Percentiles rank a stretch among this genome's conserved stretches.
Evolutionary conservation across 1,284 basidiomycete species (phyloP).

Genomic region (Ganoderma lingzhi): DNA sequence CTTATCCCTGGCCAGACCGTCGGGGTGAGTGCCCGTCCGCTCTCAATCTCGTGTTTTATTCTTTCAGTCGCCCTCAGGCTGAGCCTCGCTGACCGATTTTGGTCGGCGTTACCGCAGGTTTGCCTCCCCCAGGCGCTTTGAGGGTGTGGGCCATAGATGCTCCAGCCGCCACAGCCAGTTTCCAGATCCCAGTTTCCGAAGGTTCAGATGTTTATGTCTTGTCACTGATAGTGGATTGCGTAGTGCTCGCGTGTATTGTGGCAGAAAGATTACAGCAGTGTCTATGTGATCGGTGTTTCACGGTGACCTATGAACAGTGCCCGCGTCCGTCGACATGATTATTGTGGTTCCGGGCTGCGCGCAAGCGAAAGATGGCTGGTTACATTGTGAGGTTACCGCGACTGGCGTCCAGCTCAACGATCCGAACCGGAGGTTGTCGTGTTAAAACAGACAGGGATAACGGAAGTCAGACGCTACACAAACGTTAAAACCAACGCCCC

Average conservation of each 20-base stretch:
- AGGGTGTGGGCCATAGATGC: no score
- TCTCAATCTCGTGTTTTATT: neutral
- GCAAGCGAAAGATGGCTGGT: neutral
- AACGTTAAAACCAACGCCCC: neutral
- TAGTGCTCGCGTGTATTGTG: no score
- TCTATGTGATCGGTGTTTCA: no score
- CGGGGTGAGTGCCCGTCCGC: neutral
- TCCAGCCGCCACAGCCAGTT: no score
- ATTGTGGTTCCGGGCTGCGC: neutral
- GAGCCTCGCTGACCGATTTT: neutral
- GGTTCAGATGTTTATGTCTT: no score
- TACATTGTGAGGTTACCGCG: neutral
- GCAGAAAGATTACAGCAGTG: no score
- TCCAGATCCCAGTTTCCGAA: no score
- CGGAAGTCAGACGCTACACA: neutral
- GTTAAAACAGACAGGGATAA: neutral
- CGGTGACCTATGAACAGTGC: neutral
- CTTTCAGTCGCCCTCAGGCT: neutral
- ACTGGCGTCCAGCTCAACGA: neutral
- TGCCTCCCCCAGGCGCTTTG: neutral
- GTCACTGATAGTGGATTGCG: no score
- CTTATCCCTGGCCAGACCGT: neutral
- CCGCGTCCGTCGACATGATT: neutral
- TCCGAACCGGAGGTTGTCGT: neutral
- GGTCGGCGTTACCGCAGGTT: neutral